A percentile compares a stretch with the other conserved stretches of the same genome.
phyloP scores from a whole-genome alignment of 306 rosid species.

The Begonia loranthoides region DNA sequence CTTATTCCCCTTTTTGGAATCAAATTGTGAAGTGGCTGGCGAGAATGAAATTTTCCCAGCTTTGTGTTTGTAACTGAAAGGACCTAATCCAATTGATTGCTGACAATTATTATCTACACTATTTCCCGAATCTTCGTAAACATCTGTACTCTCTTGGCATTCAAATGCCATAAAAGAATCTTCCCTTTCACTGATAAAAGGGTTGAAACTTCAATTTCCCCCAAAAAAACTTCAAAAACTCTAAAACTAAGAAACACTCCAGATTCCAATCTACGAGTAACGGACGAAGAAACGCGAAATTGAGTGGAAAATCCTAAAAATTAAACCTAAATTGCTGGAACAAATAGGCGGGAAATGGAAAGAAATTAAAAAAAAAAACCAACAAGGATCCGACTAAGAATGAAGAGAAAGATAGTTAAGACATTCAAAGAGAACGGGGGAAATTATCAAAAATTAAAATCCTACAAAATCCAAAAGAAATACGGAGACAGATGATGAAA shows the following conservation, averaged over 20 bases:
- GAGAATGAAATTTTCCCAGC: conserved; percentile 14
- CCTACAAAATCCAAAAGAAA: too few species aligned
- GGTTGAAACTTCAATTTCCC: conserved; percentile 21
- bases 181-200: conserved; percentile 20
- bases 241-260: neutral
- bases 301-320: neutral
- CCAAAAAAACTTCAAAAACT: conserved; percentile 8
- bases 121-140: conserved; percentile 30
- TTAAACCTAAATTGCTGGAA: neutral
- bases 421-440: neutral
- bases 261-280: too few species aligned
- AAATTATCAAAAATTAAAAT: neutral
- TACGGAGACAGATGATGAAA: neutral
- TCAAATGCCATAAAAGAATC: conserved; percentile 76
- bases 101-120: conserved; percentile 19
- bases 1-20: conserved; percentile 30
- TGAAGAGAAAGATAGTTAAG: neutral
- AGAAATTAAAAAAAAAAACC: neutral
- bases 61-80: conserved; percentile 11
- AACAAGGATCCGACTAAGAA: conserved; percentile 4
- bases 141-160: conserved; percentile 44
- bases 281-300: neutral
- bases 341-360: neutral
- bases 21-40: conserved; percentile 17
- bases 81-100: conserved; percentile 24